Base-by-base conservation (phyloP, 177 flowering plant genomes). In the Vitis hybrid region DNA sequence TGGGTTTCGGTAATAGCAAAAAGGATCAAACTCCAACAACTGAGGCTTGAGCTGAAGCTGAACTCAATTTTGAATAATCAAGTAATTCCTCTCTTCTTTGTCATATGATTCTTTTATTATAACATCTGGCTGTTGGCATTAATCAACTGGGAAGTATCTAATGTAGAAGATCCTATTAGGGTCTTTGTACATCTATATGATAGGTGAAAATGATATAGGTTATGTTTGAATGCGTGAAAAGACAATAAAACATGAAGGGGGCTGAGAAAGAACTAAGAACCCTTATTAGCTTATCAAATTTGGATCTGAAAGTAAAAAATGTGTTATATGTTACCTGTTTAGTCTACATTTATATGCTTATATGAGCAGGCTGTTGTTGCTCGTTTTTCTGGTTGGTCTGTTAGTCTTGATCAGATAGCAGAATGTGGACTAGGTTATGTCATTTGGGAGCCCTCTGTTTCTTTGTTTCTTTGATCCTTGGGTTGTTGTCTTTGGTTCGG, bases 41-140 rank as follows among this genome's bases (percentile, higher is more conserved):
- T 88, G 74, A 85, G 76, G 75, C 84, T 89, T 53, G 86, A 84
- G 79, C 77, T 86, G 72, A 89, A 86, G 84, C 79, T 92, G 53
- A 74, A 80, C 69, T 75, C 80, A 5, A 77, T 89, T 74, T 72
- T 92, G 77, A 82, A 79, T 66, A 80, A 78, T 57, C 97, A 94
- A 81, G 99, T 94, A 84, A 78, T 62, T 39, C 58, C 12, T 72
- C 20, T 64, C 51, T 2, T 56, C 58, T 51, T 19, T 13, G 22
- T 39, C 8, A 39, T 2, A 39, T 10, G 53, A 51, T 22, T 49
- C 18, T 74, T 60, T 67, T 15, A 14, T 20, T 9, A 3, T 53
- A 45, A 26, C 11, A 22, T 10, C 11, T 26, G 50, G 26, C 64
- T 29, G 58, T 18, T 60, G 52, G 12, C 53, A 39, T 58, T 56